Conservation (phyloP, 2,329 filamentous ascomycete species). For the Paraconiothyrium sp. region DNA sequence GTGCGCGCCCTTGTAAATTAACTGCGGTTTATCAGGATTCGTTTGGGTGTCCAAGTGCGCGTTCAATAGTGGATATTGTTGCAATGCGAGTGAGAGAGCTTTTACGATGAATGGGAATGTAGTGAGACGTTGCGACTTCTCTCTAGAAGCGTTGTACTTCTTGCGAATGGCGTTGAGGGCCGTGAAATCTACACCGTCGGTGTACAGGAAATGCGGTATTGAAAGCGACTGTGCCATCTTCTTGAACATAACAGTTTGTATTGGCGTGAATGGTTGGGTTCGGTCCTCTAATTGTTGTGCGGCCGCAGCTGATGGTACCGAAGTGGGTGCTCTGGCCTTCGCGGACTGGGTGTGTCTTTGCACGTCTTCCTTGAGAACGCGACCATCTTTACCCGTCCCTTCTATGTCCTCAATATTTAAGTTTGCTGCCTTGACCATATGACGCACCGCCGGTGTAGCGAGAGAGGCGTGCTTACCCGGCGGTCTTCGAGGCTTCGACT, state of each 20-base stretch:
- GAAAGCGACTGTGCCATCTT: constrained; percentile 90
- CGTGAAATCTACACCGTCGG: constrained; percentile 87
- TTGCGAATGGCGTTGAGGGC: constrained; percentile 75
- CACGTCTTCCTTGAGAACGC: constrained; percentile 93
- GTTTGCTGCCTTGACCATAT: constrained; percentile 81
- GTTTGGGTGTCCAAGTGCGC: constrained; percentile 75
- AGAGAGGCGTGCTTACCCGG: constrained; percentile 76
- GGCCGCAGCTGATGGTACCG: constrained; percentile 45
- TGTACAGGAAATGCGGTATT: constrained; percentile 96
- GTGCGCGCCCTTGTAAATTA: constrained; percentile 84
- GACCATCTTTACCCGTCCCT: constrained; percentile 89
- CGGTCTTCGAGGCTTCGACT: constrained; percentile 32
- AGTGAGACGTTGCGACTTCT: constrained; percentile 69
- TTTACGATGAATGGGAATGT: constrained; percentile 97
- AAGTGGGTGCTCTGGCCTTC: constrained; percentile 36
- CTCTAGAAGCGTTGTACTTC: constrained; percentile 69
- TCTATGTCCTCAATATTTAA: constrained; percentile 80
- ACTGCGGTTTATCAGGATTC: constrained; percentile 71
- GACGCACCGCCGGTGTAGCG: constrained; percentile 91
- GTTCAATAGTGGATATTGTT: constrained; percentile 87
- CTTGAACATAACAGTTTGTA: constrained; percentile 96
- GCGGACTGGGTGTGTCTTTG: constrained; percentile 51
- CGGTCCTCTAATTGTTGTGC: constrained; percentile 66
- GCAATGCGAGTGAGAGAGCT: constrained; percentile 85
- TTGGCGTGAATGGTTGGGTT: constrained; percentile 73